Evolutionary conservation across 1,139 yeast genomes (phyloP).

Genomic region (Saccharomyces pastorianus): DNA sequence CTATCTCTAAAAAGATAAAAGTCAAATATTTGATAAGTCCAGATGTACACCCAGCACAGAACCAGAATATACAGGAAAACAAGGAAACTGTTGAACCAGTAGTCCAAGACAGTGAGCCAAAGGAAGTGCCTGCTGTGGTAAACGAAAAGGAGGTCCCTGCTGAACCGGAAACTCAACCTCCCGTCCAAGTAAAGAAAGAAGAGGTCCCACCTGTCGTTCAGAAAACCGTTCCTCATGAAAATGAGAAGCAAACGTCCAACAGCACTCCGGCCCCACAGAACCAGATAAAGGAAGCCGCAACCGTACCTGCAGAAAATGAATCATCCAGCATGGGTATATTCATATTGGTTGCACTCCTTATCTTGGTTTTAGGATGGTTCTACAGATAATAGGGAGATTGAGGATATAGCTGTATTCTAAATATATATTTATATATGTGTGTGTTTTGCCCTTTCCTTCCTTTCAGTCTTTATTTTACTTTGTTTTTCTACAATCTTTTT

Average conservation of each 20-base stretch:
- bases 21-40: constrained; percentile 47
- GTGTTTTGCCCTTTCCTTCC: not conserved
- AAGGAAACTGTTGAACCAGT: constrained; percentile 3
- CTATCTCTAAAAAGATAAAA: constrained; percentile 68
- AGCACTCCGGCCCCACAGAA: constrained; percentile 12
- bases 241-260: constrained; percentile 7
- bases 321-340: constrained; percentile 30
- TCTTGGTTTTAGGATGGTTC: constrained; percentile 55
- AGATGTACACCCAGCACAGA: constrained; percentile 2
- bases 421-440: not conserved
- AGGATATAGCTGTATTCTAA: constrained; percentile 1
- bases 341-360: constrained; percentile 46
- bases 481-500: not conserved
- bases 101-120: constrained; percentile 2
- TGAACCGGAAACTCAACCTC: constrained; percentile 2
- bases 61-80: constrained; percentile 3
- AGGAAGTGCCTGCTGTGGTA: not conserved
- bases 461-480: not conserved
- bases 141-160: not conserved
- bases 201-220: not conserved
- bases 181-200: constrained; percentile 4
- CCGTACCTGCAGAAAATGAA: constrained; percentile 5
- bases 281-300: constrained; percentile 2
- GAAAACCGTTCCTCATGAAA: constrained; percentile 7
- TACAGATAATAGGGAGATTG: constrained; percentile 36